Evolutionary conservation across 1,139 yeast genomes (phyloP).

Genomic region (Protomyces lactucae-debilis): DNA sequence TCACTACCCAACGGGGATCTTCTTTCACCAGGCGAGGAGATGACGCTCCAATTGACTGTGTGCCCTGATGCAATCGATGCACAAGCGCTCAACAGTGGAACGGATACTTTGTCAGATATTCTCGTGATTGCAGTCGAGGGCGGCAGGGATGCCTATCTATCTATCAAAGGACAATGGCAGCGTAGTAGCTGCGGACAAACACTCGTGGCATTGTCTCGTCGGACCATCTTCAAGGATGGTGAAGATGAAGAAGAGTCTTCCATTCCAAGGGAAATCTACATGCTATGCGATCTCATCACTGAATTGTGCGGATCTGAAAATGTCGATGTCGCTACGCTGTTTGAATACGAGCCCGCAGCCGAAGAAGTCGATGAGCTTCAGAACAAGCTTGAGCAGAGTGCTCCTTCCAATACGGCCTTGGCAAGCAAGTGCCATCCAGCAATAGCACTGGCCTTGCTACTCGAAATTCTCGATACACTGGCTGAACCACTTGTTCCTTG

Average conservation of each 20-base stretch:
- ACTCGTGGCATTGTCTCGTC: constrained; percentile 11
- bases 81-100: constrained; percentile 6
- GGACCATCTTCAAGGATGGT: background rate
- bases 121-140: constrained; percentile 25
- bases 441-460: constrained; percentile 1
- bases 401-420: background rate
- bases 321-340: background rate
- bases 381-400: constrained; percentile 8
- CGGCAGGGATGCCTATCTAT: constrained; percentile 23
- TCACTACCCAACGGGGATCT: background rate
- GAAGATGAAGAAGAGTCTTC: background rate
- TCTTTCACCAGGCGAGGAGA: background rate
- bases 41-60: constrained; percentile 1
- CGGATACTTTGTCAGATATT: constrained; percentile 13
- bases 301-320: background rate
- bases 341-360: background rate
- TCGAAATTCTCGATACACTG: constrained; percentile 10
- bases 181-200: constrained; percentile 26
- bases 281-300: constrained; percentile 25
- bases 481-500: constrained; percentile 12
- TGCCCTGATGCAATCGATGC: constrained; percentile 10
- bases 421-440: background rate
- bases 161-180: constrained; percentile 17
- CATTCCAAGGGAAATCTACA: constrained; percentile 18
- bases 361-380: constrained; percentile 1